Conservation (phyloP, 345 rosid genomes). For the Ricinus communis region DNA sequence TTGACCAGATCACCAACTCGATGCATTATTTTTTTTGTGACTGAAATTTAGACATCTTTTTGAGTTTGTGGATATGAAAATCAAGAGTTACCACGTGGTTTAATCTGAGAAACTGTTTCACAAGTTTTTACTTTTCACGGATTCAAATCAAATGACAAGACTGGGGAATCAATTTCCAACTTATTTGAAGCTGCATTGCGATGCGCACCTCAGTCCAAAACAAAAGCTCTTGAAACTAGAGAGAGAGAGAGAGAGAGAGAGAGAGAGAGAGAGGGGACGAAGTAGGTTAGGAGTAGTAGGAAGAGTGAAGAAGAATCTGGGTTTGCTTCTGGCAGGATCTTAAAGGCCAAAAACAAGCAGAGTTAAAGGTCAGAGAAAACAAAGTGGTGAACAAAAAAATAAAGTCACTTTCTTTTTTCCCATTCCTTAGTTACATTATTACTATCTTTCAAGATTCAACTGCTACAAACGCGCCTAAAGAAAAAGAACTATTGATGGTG, state of each 20-base stretch:
- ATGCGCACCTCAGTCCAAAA: too few species aligned
- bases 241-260: not conserved
- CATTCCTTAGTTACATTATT: not conserved
- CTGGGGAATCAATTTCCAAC: not conserved
- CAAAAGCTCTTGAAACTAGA: conserved; percentile 1
- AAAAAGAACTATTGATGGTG: not conserved
- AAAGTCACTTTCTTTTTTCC: not conserved
- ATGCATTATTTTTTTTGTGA: too few species aligned
- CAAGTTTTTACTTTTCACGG: not conserved
- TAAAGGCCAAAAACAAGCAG: not conserved
- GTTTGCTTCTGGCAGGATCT: conserved; percentile 8
- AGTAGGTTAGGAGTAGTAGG: not conserved
- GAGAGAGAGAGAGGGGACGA: not conserved
- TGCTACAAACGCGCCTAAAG: not conserved
- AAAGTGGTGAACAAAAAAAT: not conserved
- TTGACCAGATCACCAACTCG: too few species aligned
- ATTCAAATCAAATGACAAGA: not conserved
- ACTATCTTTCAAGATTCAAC: not conserved
- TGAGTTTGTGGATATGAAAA: too few species aligned
- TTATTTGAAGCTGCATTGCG: not conserved
- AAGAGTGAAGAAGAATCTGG: not conserved
- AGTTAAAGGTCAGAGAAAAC: not conserved
- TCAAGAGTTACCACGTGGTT: not conserved
- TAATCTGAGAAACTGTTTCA: not conserved
- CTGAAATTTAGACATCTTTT: too few species aligned